Evolutionary conservation across 1,284 basidiomycete genomes (phyloP).

Genomic region (Austropuccinia psidii): DNA sequence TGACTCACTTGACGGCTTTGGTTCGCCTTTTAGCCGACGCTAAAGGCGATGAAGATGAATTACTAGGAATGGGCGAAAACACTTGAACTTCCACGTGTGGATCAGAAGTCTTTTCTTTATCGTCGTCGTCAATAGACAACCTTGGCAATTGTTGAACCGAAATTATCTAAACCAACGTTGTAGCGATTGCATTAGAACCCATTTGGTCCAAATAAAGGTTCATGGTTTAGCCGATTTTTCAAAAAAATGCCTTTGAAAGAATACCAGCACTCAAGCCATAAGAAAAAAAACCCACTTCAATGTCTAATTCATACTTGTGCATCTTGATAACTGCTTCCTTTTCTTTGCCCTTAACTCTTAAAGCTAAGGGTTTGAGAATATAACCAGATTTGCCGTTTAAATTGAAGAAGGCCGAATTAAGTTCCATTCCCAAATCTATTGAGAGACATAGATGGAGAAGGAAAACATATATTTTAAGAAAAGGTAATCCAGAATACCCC

Average conservation of each 20-base stretch:
- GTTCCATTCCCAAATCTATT: slow-evolving; percentile 72
- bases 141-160: slow-evolving; percentile 86
- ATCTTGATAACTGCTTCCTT: slow-evolving; percentile 57
- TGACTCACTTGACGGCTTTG: slow-evolving; percentile 26
- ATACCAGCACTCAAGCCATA: slow-evolving; percentile 20
- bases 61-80: slow-evolving; percentile 58
- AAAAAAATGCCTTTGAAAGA: not conserved
- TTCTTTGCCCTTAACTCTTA: slow-evolving; percentile 57
- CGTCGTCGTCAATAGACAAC: slow-evolving; percentile 57
- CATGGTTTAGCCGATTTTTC: not conserved
- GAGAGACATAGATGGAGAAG: not conserved
- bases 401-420: slow-evolving; percentile 86
- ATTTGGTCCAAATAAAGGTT: not conserved
- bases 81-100: slow-evolving; percentile 71
- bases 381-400: slow-evolving; percentile 77
- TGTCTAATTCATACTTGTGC: slow-evolving; percentile 59
- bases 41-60: slow-evolving; percentile 48
- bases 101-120: slow-evolving; percentile 59
- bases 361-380: slow-evolving; percentile 75
- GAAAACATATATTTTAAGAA: not conserved
- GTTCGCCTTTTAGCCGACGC: slow-evolving; percentile 18
- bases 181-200: not conserved
- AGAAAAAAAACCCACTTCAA: slow-evolving; percentile 53
- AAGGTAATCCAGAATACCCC: not conserved
- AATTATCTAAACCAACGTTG: slow-evolving; percentile 56